Evolutionary conservation across 345 rosid species (phyloP).

Genomic region (Sisymbrium irio): DNA sequence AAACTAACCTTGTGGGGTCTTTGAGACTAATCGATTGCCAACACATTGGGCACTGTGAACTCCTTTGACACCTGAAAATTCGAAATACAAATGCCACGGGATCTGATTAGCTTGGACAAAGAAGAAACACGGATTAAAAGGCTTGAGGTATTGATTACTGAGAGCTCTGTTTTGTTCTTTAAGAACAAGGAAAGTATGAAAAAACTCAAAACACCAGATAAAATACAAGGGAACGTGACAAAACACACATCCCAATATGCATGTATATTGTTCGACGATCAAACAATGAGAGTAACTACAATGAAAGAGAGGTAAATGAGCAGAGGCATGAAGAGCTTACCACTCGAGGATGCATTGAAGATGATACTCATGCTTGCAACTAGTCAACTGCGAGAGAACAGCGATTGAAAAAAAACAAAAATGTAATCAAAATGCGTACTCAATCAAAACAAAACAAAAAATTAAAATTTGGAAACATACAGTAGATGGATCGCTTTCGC

Average conservation of each 20-base stretch:
- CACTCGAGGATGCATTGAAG: conserved; percentile 98
- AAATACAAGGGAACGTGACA: neutral
- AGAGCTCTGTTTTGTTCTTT: neutral
- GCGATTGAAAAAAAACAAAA: neutral
- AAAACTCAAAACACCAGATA: neutral
- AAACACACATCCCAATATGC: no score
- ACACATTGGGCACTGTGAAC: conserved; percentile 99
- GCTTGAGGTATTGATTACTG: neutral
- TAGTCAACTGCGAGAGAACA: conserved; percentile 50
- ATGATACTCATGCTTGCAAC: conserved; percentile 97
- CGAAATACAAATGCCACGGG: neutral
- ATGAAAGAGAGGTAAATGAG: neutral
- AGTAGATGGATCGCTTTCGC: conserved; percentile 82
- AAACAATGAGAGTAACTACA: neutral
- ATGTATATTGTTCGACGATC: neutral
- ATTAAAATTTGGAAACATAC: conserved; percentile 33
- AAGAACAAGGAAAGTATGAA: neutral
- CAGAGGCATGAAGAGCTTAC: conserved; percentile 32
- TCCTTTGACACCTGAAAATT: conserved; percentile 83
- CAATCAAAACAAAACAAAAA: neutral
- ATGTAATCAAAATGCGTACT: neutral
- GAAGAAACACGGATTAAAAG: neutral
- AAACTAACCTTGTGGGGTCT: conserved; percentile 72
- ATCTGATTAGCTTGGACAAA: neutral
- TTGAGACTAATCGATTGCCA: conserved; percentile 91